A percentile compares a stretch with the other conserved stretches of the same genome.
phyloP scores from a whole-genome alignment of 805 yeast genomes.

The Ogataea naganishii region DNA sequence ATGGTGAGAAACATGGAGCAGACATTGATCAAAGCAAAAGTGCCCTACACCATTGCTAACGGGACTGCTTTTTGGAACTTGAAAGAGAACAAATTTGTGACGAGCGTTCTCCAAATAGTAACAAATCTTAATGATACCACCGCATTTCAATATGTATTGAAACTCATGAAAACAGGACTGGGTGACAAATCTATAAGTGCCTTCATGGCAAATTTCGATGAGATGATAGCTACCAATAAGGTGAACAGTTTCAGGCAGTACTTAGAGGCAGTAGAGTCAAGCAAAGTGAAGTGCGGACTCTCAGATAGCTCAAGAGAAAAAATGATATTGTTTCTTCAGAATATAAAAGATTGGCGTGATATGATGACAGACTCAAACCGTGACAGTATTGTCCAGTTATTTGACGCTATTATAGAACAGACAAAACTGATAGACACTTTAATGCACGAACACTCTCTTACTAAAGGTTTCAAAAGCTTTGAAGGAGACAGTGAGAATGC shows the following conservation, averaged over 20 bases:
- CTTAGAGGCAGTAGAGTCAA: too few species aligned
- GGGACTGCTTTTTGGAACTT: slow-evolving; percentile 80
- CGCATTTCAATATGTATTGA: slow-evolving; percentile 50
- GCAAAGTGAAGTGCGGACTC: too few species aligned
- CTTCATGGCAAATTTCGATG: slow-evolving; percentile 27
- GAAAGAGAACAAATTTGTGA: slow-evolving; percentile 52
- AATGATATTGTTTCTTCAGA: too few species aligned
- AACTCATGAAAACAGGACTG: slow-evolving; percentile 56
- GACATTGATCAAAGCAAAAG: slow-evolving; percentile 40
- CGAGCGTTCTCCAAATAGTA: slow-evolving; percentile 59
- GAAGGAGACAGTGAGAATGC: slow-evolving; percentile 16
- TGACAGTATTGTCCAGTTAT: slow-evolving; percentile 9
- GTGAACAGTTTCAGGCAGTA: too few species aligned
- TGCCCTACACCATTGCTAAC: slow-evolving; percentile 61
- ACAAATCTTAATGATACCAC: slow-evolving; percentile 49
- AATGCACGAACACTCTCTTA: too few species aligned
- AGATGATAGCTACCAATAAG: slow-evolving; percentile 4
- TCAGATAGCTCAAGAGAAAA: too few species aligned
- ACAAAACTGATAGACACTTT: slow-evolving; percentile 13
- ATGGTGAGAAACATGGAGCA: slow-evolving; percentile 59
- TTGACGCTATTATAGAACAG: slow-evolving; percentile 11
- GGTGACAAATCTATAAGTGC: slow-evolving; percentile 57
- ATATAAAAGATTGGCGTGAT: slow-evolving; percentile 10
- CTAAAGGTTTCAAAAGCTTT: slow-evolving; percentile 1
- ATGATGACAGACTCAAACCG: slow-evolving; percentile 4